Conservation (phyloP, 2,329 filamentous ascomycete genomes). For the Ceratocystis harringtonii region DNA sequence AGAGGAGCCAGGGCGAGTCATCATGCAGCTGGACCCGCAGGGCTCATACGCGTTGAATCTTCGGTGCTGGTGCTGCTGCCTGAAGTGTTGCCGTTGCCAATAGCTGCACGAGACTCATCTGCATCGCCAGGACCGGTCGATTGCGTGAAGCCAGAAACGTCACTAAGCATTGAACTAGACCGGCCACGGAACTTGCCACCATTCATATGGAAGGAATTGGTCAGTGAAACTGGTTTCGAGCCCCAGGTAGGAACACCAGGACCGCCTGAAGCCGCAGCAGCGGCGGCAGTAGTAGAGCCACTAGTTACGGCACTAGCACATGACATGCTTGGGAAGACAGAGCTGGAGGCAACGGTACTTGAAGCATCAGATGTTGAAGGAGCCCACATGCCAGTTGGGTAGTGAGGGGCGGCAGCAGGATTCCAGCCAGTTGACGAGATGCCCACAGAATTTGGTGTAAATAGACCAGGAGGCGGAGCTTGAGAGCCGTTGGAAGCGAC, state of each 20-base stretch:
- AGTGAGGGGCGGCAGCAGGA: conserved; percentile 25
- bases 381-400: conserved; percentile 27
- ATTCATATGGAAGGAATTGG: conserved; percentile 16
- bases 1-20: not conserved
- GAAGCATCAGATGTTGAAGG: not conserved
- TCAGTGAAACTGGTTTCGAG: not conserved
- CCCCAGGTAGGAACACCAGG: not conserved
- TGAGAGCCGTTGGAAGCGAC: not conserved
- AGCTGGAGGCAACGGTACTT: not conserved
- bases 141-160: conserved; percentile 52
- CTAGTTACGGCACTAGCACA: not conserved
- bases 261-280: not conserved
- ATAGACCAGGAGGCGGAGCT: not conserved
- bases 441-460: not conserved
- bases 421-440: conserved; percentile 23
- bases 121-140: conserved; percentile 37
- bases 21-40: conserved; percentile 3
- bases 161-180: conserved; percentile 52
- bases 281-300: not conserved
- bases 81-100: not conserved
- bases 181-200: conserved; percentile 36
- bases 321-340: not conserved
- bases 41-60: not conserved
- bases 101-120: conserved; percentile 2
- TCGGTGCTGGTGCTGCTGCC: conserved; percentile 9